Base-by-base conservation (phyloP, 202 grass and related monocot genomes). In the Bolboschoenoplectus hybrid region DNA sequence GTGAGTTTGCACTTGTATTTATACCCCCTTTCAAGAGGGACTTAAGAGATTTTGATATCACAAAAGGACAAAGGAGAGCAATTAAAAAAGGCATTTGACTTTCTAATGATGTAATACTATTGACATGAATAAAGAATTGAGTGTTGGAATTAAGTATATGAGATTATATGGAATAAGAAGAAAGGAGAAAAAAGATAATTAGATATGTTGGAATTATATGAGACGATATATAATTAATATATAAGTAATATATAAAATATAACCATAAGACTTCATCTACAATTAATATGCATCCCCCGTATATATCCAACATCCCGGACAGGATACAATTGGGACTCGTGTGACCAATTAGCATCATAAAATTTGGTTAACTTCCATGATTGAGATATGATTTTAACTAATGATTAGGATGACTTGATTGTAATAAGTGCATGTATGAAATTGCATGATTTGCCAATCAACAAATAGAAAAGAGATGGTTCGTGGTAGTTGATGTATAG, bases 41-140 rank as follows among this genome's bases (percentile, higher is more conserved):
- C 56, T 39, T 43, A 26, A 32, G 17, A 63, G 74, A 51, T 14
- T 2, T 34, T 41, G n/a, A 53, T 13, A 0, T 3, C 9, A 53
- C 32, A 81, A 62, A 81, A 62, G 40, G 55, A 81, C 55, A 81
- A 81, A 44, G 6, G 1, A 82, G 11, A 8, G 4, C 26, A 26
- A 51, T 10, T 36, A 35, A 67, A 36, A 50, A 38, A n/a, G 7
- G 41, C 39, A 82, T 82, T 67, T 82, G 80, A 82, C 80, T 82
- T 82, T 82, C n/a, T 35, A 52, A 63, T 65, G 16, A 45, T 65
- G 44, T 65, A 47, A 20, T 58, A 74, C 4, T 81, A 81, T 68
- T 82, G 75, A 47, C 65, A 82, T 36, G 76, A 58, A 35, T 82
- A 82, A 70, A 87, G 4, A 87, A 87, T 69, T 82, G 61, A 61